Conservation (phyloP, 73 alveolate genomes). For the Strombidium stylifer region DNA sequence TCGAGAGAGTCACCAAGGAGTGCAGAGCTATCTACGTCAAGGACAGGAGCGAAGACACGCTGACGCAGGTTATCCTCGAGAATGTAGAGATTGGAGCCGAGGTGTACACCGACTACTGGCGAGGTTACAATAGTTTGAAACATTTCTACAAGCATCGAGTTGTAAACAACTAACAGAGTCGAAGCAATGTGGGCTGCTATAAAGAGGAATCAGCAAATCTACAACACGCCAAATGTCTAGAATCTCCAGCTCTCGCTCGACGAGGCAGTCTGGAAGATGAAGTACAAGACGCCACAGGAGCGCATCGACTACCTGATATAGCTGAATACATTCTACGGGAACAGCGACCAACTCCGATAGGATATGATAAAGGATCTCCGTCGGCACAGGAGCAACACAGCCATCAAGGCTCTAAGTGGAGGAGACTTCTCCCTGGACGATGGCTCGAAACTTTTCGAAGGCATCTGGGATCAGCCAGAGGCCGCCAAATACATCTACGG, state of each 20-base stretch:
- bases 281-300: conserved; percentile 18
- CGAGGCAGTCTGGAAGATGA: conserved; percentile 38
- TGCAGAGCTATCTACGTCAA: conserved; percentile 34
- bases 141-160: conserved; percentile 26
- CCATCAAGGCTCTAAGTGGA: no score
- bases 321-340: conserved; percentile 10
- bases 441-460: no score
- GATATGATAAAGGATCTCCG: no score
- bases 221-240: conserved; percentile 14
- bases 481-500: no score
- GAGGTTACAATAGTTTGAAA: conserved; percentile 41
- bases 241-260: conserved; percentile 14
- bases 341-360: no score
- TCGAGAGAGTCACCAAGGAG: conserved; percentile 45
- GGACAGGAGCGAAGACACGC: conserved; percentile 39
- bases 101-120: conserved; percentile 47
- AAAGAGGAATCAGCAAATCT: conserved; percentile 13
- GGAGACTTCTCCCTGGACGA: no score
- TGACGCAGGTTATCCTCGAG: conserved; percentile 41
- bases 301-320: conserved; percentile 21
- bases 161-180: conserved; percentile 32
- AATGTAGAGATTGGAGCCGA: conserved; percentile 36
- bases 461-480: no score
- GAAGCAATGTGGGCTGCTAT: conserved; percentile 42
- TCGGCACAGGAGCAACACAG: no score